Conservation (phyloP, 2,329 filamentous ascomycete species). For the Stagonosporopsis rhizophila region DNA sequence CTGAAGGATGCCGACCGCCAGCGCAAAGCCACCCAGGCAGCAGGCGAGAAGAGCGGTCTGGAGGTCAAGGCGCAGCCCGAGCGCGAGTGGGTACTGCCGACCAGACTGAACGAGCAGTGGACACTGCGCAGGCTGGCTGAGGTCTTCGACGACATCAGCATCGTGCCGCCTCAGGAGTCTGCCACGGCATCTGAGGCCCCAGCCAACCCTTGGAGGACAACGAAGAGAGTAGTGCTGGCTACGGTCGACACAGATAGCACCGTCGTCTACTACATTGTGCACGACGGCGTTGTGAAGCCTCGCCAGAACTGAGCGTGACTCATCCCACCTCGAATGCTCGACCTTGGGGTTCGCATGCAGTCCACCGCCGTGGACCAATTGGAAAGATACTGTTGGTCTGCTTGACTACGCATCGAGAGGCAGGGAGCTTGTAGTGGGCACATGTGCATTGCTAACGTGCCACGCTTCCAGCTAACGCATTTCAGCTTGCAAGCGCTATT, state of each 20-base stretch:
- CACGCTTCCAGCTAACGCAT: slow-evolving; percentile 17
- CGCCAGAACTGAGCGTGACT: slow-evolving; percentile 70
- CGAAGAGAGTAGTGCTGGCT: slow-evolving; percentile 75
- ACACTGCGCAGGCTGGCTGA: slow-evolving; percentile 69
- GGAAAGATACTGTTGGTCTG: neutral
- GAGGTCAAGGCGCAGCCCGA: slow-evolving; percentile 52
- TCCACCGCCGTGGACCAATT: neutral
- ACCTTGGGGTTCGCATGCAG: neutral
- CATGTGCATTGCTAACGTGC: slow-evolving; percentile 2
- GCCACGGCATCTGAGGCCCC: slow-evolving; percentile 17
- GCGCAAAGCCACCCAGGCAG: slow-evolving; percentile 48
- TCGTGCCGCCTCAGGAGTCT: slow-evolving; percentile 49
- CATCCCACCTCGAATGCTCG: neutral
- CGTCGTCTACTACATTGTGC: slow-evolving; percentile 82
- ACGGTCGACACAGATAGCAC: slow-evolving; percentile 82
- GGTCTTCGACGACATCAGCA: slow-evolving; percentile 67
- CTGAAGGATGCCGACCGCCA: slow-evolving; percentile 64
- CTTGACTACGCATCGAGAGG: neutral
- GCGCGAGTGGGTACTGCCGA: slow-evolving; percentile 78
- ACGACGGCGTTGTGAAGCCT: slow-evolving; percentile 87
- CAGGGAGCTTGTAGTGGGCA: slow-evolving; percentile 11
- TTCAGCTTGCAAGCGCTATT: slow-evolving; percentile 8
- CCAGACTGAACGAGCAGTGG: slow-evolving; percentile 76
- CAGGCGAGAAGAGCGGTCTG: slow-evolving; percentile 48
- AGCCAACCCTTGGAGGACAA: slow-evolving; percentile 53